Base-by-base conservation (phyloP, 2,329 filamentous ascomycete genomes). In the Coniella vitis region DNA sequence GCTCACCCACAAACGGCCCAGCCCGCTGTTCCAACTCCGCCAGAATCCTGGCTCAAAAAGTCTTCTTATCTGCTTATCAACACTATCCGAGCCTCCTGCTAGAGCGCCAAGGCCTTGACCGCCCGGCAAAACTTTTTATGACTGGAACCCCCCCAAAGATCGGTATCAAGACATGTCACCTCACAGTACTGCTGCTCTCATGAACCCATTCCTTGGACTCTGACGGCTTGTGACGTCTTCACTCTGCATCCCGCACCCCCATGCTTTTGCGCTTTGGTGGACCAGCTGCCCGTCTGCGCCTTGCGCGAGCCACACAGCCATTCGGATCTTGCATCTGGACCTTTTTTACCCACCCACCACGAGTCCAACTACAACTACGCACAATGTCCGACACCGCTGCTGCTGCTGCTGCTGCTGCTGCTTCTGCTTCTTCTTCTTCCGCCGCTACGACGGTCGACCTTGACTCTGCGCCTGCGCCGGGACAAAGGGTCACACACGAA, bases 401-500 rank as follows among this genome's bases (percentile, higher is more conserved):
- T n/a, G n/a, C n/a, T n/a, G n/a, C n/a, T n/a, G n/a, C n/a, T n/a
- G n/a, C n/a, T n/a, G n/a, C n/a, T n/a, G n/a, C n/a, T n/a, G n/a
- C n/a, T n/a, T n/a, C n/a, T n/a, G n/a, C n/a, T n/a, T n/a, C n/a
- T n/a, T n/a, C n/a, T n/a, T n/a, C n/a, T n/a, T n/a, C n/a, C n/a
- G n/a, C 55, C 16, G 42, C 25, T 29, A 5, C 25, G 5, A 29
- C 55, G 16, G 42, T 38, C 42, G 43, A 51, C 43, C 49, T 59
- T 38, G 49, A 55, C 37, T 55, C 59, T 12, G 47, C 61, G 49
- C 60, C 63, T 38, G 59, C 59, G 45, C 60, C 62, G 17, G 60
- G 63, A 22, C 61, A 66, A 52, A 62, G 57, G 32, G 57, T 71
- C 48, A 56, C 57, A 16, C 63, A 65, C 53, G 67, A 74, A 50